Evolutionary conservation across 148 eudicot genomes (phyloP), one percentile per base, ranked within the genome.

Genomic region (Vaccinium darrowii): DNA sequence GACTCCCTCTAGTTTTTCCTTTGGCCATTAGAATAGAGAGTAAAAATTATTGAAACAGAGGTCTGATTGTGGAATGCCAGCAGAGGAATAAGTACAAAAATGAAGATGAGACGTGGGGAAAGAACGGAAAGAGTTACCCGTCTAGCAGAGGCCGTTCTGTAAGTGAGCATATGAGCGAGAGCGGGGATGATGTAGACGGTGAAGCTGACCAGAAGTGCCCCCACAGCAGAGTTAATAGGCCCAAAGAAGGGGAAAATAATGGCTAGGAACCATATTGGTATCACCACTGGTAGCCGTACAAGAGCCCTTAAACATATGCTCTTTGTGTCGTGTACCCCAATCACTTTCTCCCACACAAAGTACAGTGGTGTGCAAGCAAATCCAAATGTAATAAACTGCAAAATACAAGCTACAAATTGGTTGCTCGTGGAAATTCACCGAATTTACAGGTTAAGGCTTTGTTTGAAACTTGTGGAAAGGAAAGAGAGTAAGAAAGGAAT

Each of bases 231-330:
- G 86, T 93, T 93, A 36, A 93, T 91, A 76, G 96, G 96, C 15
- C 96, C 96, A 78, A 93, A 93, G 88, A 93, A 93, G 8, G 94
- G 94, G 82, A 93, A 92, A 19, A 93, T 90, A 19, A 93, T 92
- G 47, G 96, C 95, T 84, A 93, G 84, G 88, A 93, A 93, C 95
- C 95, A 93, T 49, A 93, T 93, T 36, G 95, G 95, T 82, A 91
- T 89, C 25, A 93, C 95, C 80, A 93, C 94, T 0, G 94, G 96
- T 49, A 93, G 79, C 67, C 96, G 88, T 0, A 90, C 91, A 62
- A 92, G 60, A 60, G 96, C 96, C 86, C 96, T 88, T 69, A 91
- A 85, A 71, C 92, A 93, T 30, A 92, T 80, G 90, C 95, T 93
- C 90, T 89, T 90, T 8, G 95, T 92, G 83, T 91, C 96, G 82